Conservation (phyloP, 2,329 filamentous ascomycete species). For the Colletotrichum brevisporum region DNA sequence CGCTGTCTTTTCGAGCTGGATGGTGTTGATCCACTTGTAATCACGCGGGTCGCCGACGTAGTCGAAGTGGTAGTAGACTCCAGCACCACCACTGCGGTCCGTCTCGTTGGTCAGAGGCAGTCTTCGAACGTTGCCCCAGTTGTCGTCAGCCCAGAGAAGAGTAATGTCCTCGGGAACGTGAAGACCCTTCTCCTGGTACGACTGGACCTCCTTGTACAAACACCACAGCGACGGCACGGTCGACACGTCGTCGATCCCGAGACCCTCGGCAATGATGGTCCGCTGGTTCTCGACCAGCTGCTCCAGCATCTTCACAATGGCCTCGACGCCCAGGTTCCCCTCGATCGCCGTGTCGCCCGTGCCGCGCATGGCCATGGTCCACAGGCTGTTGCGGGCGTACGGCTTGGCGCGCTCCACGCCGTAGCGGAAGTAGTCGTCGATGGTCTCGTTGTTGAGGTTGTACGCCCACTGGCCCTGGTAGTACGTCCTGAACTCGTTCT, state of each 20-base stretch:
- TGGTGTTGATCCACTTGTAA: slow-evolving; percentile 75
- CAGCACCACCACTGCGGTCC: slow-evolving; percentile 71
- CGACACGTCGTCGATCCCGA: slow-evolving; percentile 62
- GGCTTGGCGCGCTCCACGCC: slow-evolving; percentile 75
- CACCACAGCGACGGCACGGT: slow-evolving; percentile 79
- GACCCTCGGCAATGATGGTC: slow-evolving; percentile 68
- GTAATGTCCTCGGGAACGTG: slow-evolving; percentile 74
- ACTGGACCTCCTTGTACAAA: slow-evolving; percentile 81
- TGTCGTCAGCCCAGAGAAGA: slow-evolving; percentile 78
- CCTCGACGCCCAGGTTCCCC: slow-evolving; percentile 64
- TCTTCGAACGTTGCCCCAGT: slow-evolving; percentile 75
- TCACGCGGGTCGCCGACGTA: slow-evolving; percentile 63
- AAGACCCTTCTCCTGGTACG: slow-evolving; percentile 76
- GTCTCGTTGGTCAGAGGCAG: slow-evolving; percentile 73
- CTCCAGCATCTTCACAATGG: slow-evolving; percentile 72
- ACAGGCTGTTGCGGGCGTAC: slow-evolving; percentile 74
- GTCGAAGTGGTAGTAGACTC: slow-evolving; percentile 75
- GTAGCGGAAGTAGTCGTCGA: slow-evolving; percentile 77
- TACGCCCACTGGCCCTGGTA: slow-evolving; percentile 77
- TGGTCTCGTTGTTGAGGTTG: slow-evolving; percentile 76
- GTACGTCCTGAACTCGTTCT: slow-evolving; percentile 68
- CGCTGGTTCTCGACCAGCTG: slow-evolving; percentile 73
- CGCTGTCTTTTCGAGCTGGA: slow-evolving; percentile 72
- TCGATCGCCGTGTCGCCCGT: slow-evolving; percentile 74
- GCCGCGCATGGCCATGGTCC: slow-evolving; percentile 80